Conservation (phyloP, 164 flowering plant species). For the Taxillus chinensis region DNA sequence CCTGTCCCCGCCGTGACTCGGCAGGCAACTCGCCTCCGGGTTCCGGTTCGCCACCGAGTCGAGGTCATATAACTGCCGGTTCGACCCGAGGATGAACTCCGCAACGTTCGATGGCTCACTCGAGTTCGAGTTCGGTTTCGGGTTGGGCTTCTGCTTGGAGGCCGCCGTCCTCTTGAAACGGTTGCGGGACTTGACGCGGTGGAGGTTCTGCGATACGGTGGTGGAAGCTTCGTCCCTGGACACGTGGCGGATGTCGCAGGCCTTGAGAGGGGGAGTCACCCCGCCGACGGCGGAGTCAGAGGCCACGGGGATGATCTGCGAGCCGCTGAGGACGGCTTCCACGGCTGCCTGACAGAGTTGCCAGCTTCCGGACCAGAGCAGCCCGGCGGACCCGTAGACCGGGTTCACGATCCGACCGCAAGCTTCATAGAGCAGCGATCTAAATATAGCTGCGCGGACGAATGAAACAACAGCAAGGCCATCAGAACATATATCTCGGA, state of each 20-base stretch:
- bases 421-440: constrained; percentile 40
- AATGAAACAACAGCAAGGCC: no score
- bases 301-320: constrained; percentile 11
- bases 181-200: neutral
- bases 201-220: neutral
- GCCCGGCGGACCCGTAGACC: constrained; percentile 35
- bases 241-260: constrained; percentile 38
- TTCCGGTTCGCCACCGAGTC: no score
- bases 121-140: neutral
- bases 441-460: constrained; percentile 25
- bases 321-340: constrained; percentile 27
- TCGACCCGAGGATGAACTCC: no score
- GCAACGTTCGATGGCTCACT: neutral
- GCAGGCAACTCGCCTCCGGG: neutral
- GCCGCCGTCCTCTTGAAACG: neutral
- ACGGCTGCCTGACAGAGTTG: constrained; percentile 31
- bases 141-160: neutral
- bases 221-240: constrained; percentile 12
- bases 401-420: constrained; percentile 51
- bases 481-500: no score
- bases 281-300: constrained; percentile 6
- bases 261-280: constrained; percentile 23
- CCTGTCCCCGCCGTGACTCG: neutral
- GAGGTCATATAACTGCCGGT: no score
- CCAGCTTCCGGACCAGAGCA: constrained; percentile 36